These are phyloP conservation scores for Isabelozyma pseudorhagii DNA, from an alignment of 805 yeast genomes.

Conservation along the genomic window DNA sequence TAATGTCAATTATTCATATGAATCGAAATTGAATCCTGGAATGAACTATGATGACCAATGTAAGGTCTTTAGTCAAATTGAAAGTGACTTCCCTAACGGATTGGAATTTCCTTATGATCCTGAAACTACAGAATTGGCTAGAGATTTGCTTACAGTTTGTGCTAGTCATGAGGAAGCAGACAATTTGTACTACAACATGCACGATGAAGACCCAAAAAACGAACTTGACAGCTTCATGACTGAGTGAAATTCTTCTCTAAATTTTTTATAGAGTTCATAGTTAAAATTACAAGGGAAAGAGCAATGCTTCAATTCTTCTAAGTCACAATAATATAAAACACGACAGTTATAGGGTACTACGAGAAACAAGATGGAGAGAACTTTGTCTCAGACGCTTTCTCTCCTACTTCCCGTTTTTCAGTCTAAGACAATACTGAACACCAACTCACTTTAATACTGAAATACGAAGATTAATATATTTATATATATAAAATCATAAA, in stretches of 20 bases:
- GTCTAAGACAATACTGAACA: too few species aligned
- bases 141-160: conserved; percentile 65
- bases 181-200: conserved; percentile 65
- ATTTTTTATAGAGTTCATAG: too few species aligned
- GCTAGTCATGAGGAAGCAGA: conserved; percentile 80
- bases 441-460: background rate
- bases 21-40: conserved; percentile 5
- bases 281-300: too few species aligned
- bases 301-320: too few species aligned
- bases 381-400: background rate
- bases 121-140: conserved; percentile 63
- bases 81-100: conserved; percentile 52
- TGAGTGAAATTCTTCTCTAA: background rate
- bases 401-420: background rate
- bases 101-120: conserved; percentile 60
- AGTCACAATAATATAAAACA: too few species aligned
- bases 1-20: conserved; percentile 19
- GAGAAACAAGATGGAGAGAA: background rate
- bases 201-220: conserved; percentile 23
- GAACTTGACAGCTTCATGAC: background rate
- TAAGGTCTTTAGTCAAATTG: conserved; percentile 28
- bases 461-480: background rate
- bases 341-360: too few species aligned
- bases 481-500: background rate
- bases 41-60: background rate